Conservation (phyloP, 768 basidiomycete species). For the Macrolepiota dolichaula region DNA sequence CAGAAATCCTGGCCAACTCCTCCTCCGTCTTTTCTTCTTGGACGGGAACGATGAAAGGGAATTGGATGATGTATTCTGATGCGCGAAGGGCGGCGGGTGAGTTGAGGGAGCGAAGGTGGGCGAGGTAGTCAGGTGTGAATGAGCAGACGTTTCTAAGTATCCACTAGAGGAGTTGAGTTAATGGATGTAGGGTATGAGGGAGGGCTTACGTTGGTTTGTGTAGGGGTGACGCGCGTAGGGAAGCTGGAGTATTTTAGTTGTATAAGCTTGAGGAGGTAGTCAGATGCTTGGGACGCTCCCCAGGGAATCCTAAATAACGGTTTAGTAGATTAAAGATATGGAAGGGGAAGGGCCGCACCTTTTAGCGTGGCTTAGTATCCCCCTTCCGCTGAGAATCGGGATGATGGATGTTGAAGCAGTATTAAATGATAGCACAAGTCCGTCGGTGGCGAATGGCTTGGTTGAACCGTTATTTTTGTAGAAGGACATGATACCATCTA, state of each 20-base stretch:
- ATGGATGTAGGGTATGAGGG: neutral
- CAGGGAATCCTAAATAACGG: conserved; percentile 72
- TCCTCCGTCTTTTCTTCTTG: conserved; percentile 89
- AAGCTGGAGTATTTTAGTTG: conserved; percentile 96
- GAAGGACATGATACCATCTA: conserved; percentile 92
- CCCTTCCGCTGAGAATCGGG: conserved; percentile 80
- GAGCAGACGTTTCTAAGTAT: conserved; percentile 87
- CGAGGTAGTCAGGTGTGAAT: conserved; percentile 74
- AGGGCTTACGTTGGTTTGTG: conserved; percentile 69
- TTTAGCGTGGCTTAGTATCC: conserved; percentile 82
- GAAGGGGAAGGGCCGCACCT: conserved; percentile 42
- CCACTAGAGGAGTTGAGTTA: conserved; percentile 51
- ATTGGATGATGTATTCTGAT: conserved; percentile 77
- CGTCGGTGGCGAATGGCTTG: conserved; percentile 55
- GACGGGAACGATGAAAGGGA: conserved; percentile 69
- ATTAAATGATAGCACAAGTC: conserved; percentile 87
- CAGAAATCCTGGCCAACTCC: conserved; percentile 72
- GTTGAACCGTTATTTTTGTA: conserved; percentile 62
- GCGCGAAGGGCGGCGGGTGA: conserved; percentile 63
- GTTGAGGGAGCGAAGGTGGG: conserved; percentile 61
- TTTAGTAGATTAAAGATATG: neutral
- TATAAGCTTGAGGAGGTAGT: conserved; percentile 88
- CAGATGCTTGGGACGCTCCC: conserved; percentile 88
- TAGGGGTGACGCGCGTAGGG: conserved; percentile 73
- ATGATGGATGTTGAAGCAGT: conserved; percentile 89